Conservation (phyloP, 169 alveolate genomes). For the Plasmodium vinckei region DNA sequence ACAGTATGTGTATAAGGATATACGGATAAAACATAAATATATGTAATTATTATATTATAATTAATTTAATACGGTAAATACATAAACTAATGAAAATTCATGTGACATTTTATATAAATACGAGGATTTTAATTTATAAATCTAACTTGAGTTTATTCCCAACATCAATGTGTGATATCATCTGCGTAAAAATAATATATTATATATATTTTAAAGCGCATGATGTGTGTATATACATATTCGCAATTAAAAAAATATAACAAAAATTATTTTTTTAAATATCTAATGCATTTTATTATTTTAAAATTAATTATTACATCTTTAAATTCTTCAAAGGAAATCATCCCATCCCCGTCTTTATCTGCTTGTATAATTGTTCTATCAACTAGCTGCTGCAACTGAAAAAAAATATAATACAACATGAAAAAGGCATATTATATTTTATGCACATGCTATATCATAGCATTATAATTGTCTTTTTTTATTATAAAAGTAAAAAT, state of each 20-base stretch:
- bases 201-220: not conserved
- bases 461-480: not conserved
- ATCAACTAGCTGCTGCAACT: slow-evolving; percentile 97
- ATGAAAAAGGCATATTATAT: not conserved
- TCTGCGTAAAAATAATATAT: slow-evolving; percentile 61
- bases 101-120: not conserved
- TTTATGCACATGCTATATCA: not conserved
- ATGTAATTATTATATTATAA: not conserved
- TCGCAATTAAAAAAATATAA: not conserved
- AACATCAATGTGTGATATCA: slow-evolving; percentile 86
- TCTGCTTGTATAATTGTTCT: slow-evolving; percentile 97
- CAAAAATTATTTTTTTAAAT: not conserved
- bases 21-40: slow-evolving; percentile 3
- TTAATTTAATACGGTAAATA: not conserved
- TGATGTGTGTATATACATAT: slow-evolving; percentile 10
- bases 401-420: slow-evolving; percentile 8
- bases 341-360: slow-evolving; percentile 97
- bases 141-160: slow-evolving; percentile 81
- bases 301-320: slow-evolving; percentile 27
- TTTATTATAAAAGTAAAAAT: not conserved
- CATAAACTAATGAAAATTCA: not conserved
- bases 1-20: slow-evolving; percentile 1
- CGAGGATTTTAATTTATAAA: slow-evolving; percentile 32
- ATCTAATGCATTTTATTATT: not conserved
- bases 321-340: slow-evolving; percentile 96